Evolutionary conservation across 192 early-diverging fungal species (phyloP).

Genomic region (Spinellus fusiger): DNA sequence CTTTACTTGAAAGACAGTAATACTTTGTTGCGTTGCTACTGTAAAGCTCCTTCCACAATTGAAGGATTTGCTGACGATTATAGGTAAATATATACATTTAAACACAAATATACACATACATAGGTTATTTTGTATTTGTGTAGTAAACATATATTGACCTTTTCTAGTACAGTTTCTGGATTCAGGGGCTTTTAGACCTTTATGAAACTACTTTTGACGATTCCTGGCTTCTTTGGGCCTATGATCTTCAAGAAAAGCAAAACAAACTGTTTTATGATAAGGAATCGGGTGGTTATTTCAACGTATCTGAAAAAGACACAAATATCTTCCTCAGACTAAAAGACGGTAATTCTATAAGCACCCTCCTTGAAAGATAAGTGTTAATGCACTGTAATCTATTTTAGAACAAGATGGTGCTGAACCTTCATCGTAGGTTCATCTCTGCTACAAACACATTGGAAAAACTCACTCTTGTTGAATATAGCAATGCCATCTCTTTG

Average conservation of each 20-base stretch:
- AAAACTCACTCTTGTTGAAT: background rate
- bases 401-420: slow-evolving; percentile 63
- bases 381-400: background rate
- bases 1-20: slow-evolving; percentile 38
- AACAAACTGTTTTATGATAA: slow-evolving; percentile 53
- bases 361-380: background rate
- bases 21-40: slow-evolving; percentile 37
- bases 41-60: slow-evolving; percentile 41
- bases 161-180: slow-evolving; percentile 28
- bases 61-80: slow-evolving; percentile 59
- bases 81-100: slow-evolving; percentile 20
- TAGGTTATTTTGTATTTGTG: background rate
- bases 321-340: slow-evolving; percentile 47
- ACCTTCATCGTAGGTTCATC: slow-evolving; percentile 39
- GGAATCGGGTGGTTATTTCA: slow-evolving; percentile 43
- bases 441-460: background rate
- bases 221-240: slow-evolving; percentile 52
- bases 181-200: slow-evolving; percentile 49
- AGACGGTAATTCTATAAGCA: slow-evolving; percentile 35
- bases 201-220: slow-evolving; percentile 48
- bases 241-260: slow-evolving; percentile 49
- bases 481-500: slow-evolving; percentile 46
- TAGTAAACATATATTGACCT: background rate
- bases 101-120: background rate
- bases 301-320: slow-evolving; percentile 32